Conservation (phyloP, 2,329 filamentous ascomycete species). For the Tolypocladium inflatum region DNA sequence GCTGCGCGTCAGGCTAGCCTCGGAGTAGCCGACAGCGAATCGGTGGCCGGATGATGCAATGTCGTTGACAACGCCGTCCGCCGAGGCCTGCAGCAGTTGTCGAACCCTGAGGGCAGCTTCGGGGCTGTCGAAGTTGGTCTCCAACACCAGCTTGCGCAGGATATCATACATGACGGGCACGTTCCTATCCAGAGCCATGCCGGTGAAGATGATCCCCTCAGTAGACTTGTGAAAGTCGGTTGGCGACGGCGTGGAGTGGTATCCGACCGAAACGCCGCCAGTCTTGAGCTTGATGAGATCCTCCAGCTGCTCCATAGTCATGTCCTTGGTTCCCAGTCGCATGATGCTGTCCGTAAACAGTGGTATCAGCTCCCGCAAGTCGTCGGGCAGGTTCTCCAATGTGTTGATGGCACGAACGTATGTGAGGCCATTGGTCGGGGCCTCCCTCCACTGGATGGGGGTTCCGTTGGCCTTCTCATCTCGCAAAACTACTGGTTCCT, state of each 20-base stretch:
- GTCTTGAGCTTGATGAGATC: slow-evolving; percentile 95
- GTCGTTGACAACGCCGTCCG: slow-evolving; percentile 83
- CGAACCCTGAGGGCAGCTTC: slow-evolving; percentile 74
- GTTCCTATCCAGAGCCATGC: slow-evolving; percentile 83
- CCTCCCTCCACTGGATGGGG: slow-evolving; percentile 81
- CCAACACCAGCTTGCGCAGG: slow-evolving; percentile 66
- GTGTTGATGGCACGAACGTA: slow-evolving; percentile 88
- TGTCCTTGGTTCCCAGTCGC: slow-evolving; percentile 80
- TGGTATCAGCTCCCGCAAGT: slow-evolving; percentile 75
- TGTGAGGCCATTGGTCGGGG: slow-evolving; percentile 88
- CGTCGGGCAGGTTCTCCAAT: slow-evolving; percentile 70
- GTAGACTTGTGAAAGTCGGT: slow-evolving; percentile 58
- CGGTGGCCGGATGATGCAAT: slow-evolving; percentile 86
- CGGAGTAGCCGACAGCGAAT: slow-evolving; percentile 76
- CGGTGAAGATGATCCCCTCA: slow-evolving; percentile 77
- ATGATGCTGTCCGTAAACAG: slow-evolving; percentile 89
- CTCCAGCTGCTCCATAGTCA: slow-evolving; percentile 89
- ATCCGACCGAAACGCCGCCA: slow-evolving; percentile 76
- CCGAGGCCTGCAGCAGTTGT: slow-evolving; percentile 76
- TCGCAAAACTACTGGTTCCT: slow-evolving; percentile 48
- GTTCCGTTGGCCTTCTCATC: slow-evolving; percentile 58
- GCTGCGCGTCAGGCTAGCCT: slow-evolving; percentile 65
- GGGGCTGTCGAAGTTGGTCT: slow-evolving; percentile 82
- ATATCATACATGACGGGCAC: slow-evolving; percentile 87
- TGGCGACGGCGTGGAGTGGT: slow-evolving; percentile 74